These are phyloP conservation scores for Gossypium anomalum DNA, from an alignment of 345 rosid species.

Conservation along the genomic window DNA sequence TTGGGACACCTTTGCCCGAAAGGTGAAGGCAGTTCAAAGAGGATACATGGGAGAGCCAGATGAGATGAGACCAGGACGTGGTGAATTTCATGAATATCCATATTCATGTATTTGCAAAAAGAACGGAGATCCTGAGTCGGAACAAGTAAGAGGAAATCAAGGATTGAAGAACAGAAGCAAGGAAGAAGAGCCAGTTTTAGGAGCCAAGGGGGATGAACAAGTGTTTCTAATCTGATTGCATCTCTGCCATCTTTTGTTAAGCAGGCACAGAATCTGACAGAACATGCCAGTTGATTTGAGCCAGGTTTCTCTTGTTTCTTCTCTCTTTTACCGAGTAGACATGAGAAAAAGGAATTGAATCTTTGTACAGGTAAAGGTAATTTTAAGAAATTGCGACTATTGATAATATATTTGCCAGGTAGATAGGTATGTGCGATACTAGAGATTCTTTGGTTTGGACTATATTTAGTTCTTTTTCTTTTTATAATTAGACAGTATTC, in stretches of 20 bases:
- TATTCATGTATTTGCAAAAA: slow-evolving; percentile 73
- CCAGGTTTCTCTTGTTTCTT: neutral
- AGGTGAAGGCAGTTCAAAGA: slow-evolving; percentile 82
- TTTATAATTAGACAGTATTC: neutral
- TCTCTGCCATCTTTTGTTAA: neutral
- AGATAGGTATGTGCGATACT: neutral
- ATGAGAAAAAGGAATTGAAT: neutral
- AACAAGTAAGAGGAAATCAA: slow-evolving; percentile 23
- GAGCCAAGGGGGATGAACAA: slow-evolving; percentile 31
- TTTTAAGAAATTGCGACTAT: slow-evolving; percentile 29
- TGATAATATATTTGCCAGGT: slow-evolving; percentile 19
- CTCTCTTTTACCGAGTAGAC: neutral
- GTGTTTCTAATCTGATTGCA: neutral
- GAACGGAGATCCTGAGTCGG: slow-evolving; percentile 7
- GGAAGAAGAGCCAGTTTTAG: slow-evolving; percentile 20
- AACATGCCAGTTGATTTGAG: slow-evolving; percentile 3
- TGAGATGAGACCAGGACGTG: slow-evolving; percentile 76
- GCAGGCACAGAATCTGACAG: slow-evolving; percentile 6
- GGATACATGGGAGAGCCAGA: slow-evolving; percentile 99
- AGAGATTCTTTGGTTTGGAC: neutral
- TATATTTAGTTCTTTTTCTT: neutral
- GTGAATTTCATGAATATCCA: slow-evolving; percentile 90
- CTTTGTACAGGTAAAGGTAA: slow-evolving; percentile 26
- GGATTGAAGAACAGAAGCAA: slow-evolving; percentile 21
- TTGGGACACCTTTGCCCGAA: slow-evolving; percentile 75